Conservation (phyloP, 768 basidiomycete species). For the Kondoa subrosea region DNA sequence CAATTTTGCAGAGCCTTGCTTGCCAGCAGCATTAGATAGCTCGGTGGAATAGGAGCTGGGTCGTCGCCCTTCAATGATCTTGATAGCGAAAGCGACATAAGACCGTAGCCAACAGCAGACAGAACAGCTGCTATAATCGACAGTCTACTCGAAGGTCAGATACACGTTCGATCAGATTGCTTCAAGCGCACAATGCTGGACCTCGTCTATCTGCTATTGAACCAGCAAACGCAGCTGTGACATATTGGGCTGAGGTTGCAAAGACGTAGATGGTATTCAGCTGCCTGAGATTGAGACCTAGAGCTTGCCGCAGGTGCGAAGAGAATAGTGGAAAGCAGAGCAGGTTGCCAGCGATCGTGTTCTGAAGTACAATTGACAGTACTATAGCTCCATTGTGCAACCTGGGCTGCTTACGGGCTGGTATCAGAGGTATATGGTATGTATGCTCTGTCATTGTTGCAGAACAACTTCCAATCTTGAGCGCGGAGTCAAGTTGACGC, state of each 20-base stretch:
- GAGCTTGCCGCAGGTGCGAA: not conserved
- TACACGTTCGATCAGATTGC: not conserved
- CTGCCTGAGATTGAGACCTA: not conserved
- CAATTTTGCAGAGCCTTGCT: not conserved
- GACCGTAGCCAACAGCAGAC: not conserved
- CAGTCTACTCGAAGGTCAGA: not conserved
- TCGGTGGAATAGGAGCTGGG: not conserved
- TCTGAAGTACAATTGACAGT: not conserved
- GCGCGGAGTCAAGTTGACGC: too few species aligned
- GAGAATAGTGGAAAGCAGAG: not conserved
- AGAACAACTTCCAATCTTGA: too few species aligned
- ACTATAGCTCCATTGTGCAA: not conserved
- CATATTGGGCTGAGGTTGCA: not conserved
- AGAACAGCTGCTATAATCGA: not conserved
- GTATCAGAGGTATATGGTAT: not conserved
- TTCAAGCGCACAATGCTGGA: not conserved
- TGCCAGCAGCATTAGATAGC: not conserved
- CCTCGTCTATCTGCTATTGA: not conserved
- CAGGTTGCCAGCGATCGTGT: not conserved
- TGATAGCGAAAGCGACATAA: not conserved
- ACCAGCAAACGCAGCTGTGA: not conserved
- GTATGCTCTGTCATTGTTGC: too few species aligned
- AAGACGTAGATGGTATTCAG: not conserved
- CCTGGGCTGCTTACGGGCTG: not conserved
- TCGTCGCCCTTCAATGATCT: not conserved